Evolutionary conservation across 176 grass and related monocot genomes (phyloP), one percentile per base, ranked within the genome.

Genomic region (Musa acuminata): DNA sequence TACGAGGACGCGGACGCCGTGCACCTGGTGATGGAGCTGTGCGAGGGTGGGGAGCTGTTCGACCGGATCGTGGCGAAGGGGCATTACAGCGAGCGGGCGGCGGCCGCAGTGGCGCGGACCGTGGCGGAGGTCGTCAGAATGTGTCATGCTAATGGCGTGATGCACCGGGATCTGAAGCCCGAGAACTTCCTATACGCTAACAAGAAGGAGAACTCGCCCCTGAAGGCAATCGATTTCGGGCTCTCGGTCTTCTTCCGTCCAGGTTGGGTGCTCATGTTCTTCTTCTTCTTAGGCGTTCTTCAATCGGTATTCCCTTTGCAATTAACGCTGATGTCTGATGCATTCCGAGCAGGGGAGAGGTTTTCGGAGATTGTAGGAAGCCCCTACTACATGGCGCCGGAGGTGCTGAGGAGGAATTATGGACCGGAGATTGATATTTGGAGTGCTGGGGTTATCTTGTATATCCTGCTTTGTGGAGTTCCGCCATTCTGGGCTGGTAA

Each of bases 321-420:
- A 49, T 20, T 48, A 20, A 19, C 6, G 5, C 20, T 68, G 62
- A 69, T 8, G 1, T 19, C 50, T 50, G 66, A 12, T 53, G 24
- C 25, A 26, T n/a, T 72, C 65, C 49, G 11, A 73, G 52, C 82
- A 99, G 96, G 91, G 66, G 96, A 99, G 62, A 80, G 77, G 8
- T 91, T 99, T 79, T 74, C 79, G 11, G 96, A 99, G 91, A 99
- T 99, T 53, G 96, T 99, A 26, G 96, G 96, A 23, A 99, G 96
- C 55, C 96, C 96, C 43, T 99, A 99, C 83, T 99, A 99, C 84
- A 99, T 99, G 96, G 96, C 96, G 55, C 96, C 96, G 52, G 96
- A 99, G 86, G 96, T 99, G 73, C 74, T 99, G 55, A 99, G 86
- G 85, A 82, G 91, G 81, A 86, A 91, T 81, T 99, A 99, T 64